These are phyloP conservation scores for Umbelopsis sp. DNA, from an alignment of 192 early-diverging fungal genomes.

Conservation along the genomic window DNA sequence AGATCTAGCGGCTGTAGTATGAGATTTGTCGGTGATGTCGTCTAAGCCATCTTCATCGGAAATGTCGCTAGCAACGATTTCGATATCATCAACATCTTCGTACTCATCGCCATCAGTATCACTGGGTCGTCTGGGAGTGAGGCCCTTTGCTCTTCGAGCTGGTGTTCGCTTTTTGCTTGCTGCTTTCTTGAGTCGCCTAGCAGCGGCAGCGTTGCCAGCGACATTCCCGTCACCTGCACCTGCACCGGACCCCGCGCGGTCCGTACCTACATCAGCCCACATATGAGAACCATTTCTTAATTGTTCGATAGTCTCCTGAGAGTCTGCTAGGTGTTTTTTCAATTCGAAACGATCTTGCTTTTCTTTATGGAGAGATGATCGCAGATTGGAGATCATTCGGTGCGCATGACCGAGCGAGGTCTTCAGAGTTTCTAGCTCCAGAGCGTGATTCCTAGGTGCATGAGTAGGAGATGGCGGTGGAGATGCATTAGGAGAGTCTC, in stretches of 20 bases:
- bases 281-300: constrained; percentile 49
- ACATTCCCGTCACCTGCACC: background rate
- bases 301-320: constrained; percentile 60
- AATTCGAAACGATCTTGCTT: constrained; percentile 58
- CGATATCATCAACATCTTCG: constrained; percentile 9
- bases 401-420: constrained; percentile 46
- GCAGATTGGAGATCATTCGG: constrained; percentile 56
- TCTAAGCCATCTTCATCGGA: constrained; percentile 20
- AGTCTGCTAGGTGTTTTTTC: constrained; percentile 54
- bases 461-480: constrained; percentile 36
- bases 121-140: constrained; percentile 3
- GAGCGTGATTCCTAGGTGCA: constrained; percentile 26
- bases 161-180: constrained; percentile 23
- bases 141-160: background rate
- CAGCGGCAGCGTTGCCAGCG: constrained; percentile 2
- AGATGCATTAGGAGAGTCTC: constrained; percentile 17
- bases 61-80: constrained; percentile 10
- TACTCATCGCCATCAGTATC: constrained; percentile 21
- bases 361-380: constrained; percentile 54
- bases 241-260: background rate
- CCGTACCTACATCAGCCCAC: constrained; percentile 30
- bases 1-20: background rate
- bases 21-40: constrained; percentile 15
- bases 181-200: constrained; percentile 11
- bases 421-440: constrained; percentile 45